Evolutionary conservation across 1,284 basidiomycete genomes (phyloP).

Genomic region (Takashimella tepidaria): DNA sequence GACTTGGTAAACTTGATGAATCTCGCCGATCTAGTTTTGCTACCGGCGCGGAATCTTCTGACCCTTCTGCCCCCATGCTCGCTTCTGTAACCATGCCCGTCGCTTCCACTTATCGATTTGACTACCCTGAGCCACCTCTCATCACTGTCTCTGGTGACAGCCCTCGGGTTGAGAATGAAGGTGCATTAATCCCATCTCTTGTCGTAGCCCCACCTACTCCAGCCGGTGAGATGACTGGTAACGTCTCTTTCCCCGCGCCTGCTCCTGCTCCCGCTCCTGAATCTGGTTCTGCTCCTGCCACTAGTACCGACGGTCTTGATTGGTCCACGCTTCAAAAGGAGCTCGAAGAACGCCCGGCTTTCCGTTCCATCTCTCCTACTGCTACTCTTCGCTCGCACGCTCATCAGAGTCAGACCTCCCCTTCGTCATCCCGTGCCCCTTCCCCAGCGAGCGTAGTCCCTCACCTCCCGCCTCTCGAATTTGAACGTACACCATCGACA

Average conservation of each 20-base stretch:
- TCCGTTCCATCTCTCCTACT: slow-evolving; percentile 40
- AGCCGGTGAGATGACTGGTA: slow-evolving; percentile 14
- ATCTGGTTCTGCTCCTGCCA: slow-evolving; percentile 6
- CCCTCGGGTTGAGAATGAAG: neutral
- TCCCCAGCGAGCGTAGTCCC: slow-evolving; percentile 17
- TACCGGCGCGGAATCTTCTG: slow-evolving; percentile 5
- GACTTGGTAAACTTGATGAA: slow-evolving; percentile 45
- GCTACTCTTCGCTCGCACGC: slow-evolving; percentile 34
- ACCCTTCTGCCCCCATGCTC: neutral
- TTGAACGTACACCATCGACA: slow-evolving; percentile 55
- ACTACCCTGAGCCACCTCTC: slow-evolving; percentile 1
- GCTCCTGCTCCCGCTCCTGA: slow-evolving; percentile 1
- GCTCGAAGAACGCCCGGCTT: slow-evolving; percentile 34
- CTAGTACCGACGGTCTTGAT: slow-evolving; percentile 23
- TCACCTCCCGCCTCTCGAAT: slow-evolving; percentile 34
- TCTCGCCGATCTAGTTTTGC: slow-evolving; percentile 7
- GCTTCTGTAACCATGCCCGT: slow-evolving; percentile 17
- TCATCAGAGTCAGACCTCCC: slow-evolving; percentile 8
- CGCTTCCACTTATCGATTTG: slow-evolving; percentile 19
- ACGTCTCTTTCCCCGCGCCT: slow-evolving; percentile 7
- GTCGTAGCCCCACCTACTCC: slow-evolving; percentile 33
- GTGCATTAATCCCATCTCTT: slow-evolving; percentile 23
- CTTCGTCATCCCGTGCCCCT: neutral
- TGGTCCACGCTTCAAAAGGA: slow-evolving; percentile 35
- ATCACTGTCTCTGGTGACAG: slow-evolving; percentile 3